Conservation (phyloP, 768 basidiomycete species). For the Termitomyces sp. region DNA sequence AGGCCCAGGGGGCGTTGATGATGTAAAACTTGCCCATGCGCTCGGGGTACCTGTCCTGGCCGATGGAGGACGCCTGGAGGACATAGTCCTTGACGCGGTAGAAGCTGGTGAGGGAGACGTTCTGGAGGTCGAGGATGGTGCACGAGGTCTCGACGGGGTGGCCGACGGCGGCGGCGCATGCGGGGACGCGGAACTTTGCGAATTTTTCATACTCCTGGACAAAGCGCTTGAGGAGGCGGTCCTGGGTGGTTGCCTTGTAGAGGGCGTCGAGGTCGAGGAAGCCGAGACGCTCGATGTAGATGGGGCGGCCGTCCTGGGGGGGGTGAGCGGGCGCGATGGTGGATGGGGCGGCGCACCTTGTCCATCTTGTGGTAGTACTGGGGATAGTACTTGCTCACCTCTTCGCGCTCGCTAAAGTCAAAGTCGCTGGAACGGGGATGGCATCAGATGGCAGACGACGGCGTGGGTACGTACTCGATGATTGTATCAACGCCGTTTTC, state of each 20-base stretch:
- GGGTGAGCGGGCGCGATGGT: no score
- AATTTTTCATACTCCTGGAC: constrained; percentile 94
- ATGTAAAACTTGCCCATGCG: constrained; percentile 99
- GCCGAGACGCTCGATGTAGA: constrained; percentile 94
- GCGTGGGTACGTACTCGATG: constrained; percentile 39
- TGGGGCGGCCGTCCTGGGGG: constrained; percentile 81
- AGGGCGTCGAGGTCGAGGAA: constrained; percentile 83
- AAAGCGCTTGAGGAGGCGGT: constrained; percentile 85
- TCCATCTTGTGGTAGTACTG: constrained; percentile 97
- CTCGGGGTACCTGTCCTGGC: constrained; percentile 91
- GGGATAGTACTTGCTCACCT: constrained; percentile 90
- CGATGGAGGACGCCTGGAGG: constrained; percentile 64
- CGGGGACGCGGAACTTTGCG: constrained; percentile 72
- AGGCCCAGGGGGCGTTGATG: constrained; percentile 94
- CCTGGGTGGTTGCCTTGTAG: constrained; percentile 74
- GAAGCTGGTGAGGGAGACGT: constrained; percentile 69
- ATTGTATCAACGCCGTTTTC: constrained; percentile 80
- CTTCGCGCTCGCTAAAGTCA: constrained; percentile 74
- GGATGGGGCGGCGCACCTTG: constrained; percentile 50
- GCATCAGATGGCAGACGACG: neutral
- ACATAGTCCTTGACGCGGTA: constrained; percentile 93
- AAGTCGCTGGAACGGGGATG: constrained; percentile 51
- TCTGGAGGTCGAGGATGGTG: constrained; percentile 90
- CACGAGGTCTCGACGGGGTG: constrained; percentile 95
- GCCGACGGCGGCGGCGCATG: constrained; percentile 63